phyloP scores from a whole-genome alignment of 352 stramenopile species.

The Phytophthora pisi region DNA sequence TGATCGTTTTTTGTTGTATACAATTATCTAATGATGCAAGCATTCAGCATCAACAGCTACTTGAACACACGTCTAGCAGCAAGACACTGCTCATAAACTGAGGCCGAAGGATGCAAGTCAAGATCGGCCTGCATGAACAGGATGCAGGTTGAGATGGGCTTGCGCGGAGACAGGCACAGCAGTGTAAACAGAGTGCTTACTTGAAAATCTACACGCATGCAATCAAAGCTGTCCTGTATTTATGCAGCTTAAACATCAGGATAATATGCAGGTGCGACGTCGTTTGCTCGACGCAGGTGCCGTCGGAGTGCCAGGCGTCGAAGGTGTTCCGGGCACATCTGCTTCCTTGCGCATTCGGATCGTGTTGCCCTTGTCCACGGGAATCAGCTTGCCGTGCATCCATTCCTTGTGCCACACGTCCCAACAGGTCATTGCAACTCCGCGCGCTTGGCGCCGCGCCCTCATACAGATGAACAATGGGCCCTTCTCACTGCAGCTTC shows the following conservation, averaged over 20 bases:
- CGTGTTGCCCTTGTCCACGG: neutral
- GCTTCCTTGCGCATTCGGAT: neutral
- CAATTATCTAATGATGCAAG: neutral
- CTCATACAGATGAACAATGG: neutral
- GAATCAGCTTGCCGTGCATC: neutral
- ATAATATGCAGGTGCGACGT: neutral
- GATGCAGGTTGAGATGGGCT: neutral
- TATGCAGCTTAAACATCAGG: neutral
- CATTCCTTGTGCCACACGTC: neutral
- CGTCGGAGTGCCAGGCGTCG: neutral
- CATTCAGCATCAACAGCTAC: neutral
- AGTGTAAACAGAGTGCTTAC: neutral
- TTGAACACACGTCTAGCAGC: neutral
- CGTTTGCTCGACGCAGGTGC: neutral
- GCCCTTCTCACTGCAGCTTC: neutral
- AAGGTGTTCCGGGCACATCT: neutral
- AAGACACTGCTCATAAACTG: neutral
- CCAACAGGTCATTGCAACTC: neutral
- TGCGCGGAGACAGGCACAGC: neutral
- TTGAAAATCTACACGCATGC: neutral
- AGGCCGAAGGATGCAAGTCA: neutral
- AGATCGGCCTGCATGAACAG: neutral
- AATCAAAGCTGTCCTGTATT: neutral
- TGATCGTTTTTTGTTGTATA: neutral
- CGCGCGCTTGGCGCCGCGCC: neutral